phyloP scores from a whole-genome alignment of 352 stramenopile genomes.

The Phytophthora colocasiae region DNA sequence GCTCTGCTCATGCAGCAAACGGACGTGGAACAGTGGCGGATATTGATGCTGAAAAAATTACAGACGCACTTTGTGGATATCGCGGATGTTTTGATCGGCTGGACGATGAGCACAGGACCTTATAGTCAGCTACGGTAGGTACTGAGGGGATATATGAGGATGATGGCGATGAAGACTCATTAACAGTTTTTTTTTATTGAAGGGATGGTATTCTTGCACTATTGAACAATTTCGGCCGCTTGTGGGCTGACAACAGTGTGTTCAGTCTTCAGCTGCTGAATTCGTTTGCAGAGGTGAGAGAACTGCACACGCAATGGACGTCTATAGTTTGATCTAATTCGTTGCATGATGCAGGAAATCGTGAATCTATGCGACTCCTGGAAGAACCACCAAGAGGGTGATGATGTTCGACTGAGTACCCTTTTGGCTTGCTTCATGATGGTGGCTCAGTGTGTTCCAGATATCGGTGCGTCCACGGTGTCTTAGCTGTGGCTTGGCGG shows the following conservation, averaged over 20 bases:
- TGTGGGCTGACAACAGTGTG: conserved; percentile 78
- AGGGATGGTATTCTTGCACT: conserved; percentile 62
- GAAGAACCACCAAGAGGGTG: conserved; percentile 29
- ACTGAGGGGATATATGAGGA: background rate
- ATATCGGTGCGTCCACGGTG: conserved; percentile 44
- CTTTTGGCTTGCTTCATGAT: conserved; percentile 65
- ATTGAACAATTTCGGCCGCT: conserved; percentile 51
- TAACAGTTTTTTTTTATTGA: conserved; percentile 6
- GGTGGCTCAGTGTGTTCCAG: conserved; percentile 54
- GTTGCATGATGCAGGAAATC: conserved; percentile 50
- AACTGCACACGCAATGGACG: background rate
- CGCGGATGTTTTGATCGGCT: conserved; percentile 72
- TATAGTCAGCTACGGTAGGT: conserved; percentile 47
- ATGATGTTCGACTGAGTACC: conserved; percentile 47
- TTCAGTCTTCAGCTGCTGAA: conserved; percentile 71
- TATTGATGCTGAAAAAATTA: conserved; percentile 50
- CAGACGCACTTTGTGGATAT: conserved; percentile 78
- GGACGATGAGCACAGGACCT: conserved; percentile 61
- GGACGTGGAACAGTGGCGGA: conserved; percentile 27
- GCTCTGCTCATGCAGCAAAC: conserved; percentile 37
- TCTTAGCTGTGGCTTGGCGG: background rate
- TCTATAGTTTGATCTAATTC: background rate
- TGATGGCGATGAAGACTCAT: background rate
- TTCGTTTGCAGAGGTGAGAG: conserved; percentile 65
- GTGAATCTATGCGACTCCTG: conserved; percentile 38